A percentile compares a stretch with the other conserved stretches of the same genome.
Conservation (phyloP, 192 early-diverging fungal species). For the Entomortierella beljakovae region DNA sequence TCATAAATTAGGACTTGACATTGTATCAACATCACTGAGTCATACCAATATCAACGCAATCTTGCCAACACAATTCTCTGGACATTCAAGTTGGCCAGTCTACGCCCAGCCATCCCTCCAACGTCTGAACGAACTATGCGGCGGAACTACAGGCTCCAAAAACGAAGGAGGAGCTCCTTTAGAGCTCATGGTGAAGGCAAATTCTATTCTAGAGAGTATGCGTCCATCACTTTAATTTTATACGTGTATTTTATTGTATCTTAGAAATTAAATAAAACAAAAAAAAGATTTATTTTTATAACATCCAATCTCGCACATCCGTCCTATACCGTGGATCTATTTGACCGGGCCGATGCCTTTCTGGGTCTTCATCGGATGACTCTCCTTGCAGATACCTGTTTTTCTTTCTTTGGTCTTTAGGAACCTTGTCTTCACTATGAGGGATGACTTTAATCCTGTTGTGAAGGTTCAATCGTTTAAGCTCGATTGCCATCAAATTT, state of each 20-base stretch:
- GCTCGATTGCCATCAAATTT: slow-evolving; percentile 13
- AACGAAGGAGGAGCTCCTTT: not conserved
- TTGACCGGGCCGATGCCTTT: not conserved
- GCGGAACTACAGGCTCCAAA: not conserved
- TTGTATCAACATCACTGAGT: slow-evolving; percentile 17
- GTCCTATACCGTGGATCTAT: slow-evolving; percentile 20
- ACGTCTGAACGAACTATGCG: not conserved
- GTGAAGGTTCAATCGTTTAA: slow-evolving; percentile 25
- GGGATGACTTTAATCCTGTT: slow-evolving; percentile 24
- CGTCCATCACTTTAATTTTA: not conserved
- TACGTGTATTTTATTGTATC: too few species aligned
- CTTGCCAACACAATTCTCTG: not conserved
- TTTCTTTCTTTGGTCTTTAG: slow-evolving; percentile 1
- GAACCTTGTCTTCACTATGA: slow-evolving; percentile 25
- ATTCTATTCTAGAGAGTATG: slow-evolving; percentile 1
- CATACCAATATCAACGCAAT: slow-evolving; percentile 18
- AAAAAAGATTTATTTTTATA: not conserved
- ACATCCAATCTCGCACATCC: not conserved
- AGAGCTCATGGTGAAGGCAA: not conserved
- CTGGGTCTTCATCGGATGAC: slow-evolving; percentile 28
- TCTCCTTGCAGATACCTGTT: slow-evolving; percentile 6
- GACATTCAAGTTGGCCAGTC: not conserved
- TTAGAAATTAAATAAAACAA: too few species aligned
- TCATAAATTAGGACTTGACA: slow-evolving; percentile 26
- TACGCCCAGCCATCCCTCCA: slow-evolving; percentile 1